A percentile compares a stretch with the other conserved stretches of the same genome.
These are phyloP conservation scores for Candida stauntonica DNA, from an alignment of 805 yeast genomes.

Conservation along the genomic window DNA sequence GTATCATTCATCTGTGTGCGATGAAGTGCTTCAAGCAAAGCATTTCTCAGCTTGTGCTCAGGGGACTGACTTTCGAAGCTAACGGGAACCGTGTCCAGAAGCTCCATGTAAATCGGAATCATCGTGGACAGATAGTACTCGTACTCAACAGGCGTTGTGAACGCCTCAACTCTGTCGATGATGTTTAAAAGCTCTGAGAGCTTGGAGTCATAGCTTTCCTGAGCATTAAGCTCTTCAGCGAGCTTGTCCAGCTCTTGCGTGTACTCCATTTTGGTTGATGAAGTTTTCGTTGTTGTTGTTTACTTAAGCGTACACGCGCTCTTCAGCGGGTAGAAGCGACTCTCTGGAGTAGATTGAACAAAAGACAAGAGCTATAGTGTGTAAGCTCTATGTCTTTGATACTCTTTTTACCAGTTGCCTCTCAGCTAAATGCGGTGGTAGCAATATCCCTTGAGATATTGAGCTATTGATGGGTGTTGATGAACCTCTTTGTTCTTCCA, in stretches of 20 bases:
- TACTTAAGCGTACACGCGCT: not conserved
- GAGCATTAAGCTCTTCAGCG: conserved; percentile 53
- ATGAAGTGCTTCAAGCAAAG: conserved; percentile 73
- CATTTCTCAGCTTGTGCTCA: conserved; percentile 74
- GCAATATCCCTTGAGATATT: no score
- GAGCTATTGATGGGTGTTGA: no score
- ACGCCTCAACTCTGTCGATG: conserved; percentile 81
- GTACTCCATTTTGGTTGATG: conserved; percentile 29
- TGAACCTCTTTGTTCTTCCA: no score
- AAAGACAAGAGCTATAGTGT: no score
- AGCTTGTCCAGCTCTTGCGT: conserved; percentile 59
- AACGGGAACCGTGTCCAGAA: conserved; percentile 66
- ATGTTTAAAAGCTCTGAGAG: conserved; percentile 75
- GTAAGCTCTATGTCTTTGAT: no score
- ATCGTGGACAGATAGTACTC: conserved; percentile 66
- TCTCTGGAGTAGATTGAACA: no score
- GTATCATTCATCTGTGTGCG: conserved; percentile 80
- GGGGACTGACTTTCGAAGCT: conserved; percentile 60
- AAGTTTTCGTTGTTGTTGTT: conserved; percentile 1
- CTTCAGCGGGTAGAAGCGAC: no score
- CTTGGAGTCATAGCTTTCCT: conserved; percentile 52
- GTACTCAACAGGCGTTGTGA: conserved; percentile 77
- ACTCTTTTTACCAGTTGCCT: no score
- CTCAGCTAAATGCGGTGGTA: no score
- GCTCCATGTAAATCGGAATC: conserved; percentile 63